phyloP scores from a whole-genome alignment of 139 green algal species.

The Micractinium sp. region DNA sequence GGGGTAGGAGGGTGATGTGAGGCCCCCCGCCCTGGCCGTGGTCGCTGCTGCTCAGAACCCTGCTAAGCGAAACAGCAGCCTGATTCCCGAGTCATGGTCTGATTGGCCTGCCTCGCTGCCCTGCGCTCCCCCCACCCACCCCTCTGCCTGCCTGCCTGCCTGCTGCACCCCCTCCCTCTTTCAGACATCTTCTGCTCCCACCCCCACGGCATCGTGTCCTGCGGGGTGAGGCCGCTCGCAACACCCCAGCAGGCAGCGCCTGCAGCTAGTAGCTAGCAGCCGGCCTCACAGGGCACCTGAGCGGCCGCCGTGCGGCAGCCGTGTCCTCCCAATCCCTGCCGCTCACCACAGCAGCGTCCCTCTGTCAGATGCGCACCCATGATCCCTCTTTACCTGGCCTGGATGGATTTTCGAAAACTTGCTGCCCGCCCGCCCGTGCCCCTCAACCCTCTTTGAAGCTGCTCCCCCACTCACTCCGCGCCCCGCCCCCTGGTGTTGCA shows the following conservation, averaged over 20 bases:
- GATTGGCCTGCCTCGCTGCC: neutral
- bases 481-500: neutral
- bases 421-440: neutral
- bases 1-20: no score
- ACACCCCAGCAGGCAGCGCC: neutral
- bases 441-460: neutral
- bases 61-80: no score
- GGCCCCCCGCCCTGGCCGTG: no score
- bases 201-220: conserved; percentile 43
- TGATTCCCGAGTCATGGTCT: no score
- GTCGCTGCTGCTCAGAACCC: no score
- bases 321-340: neutral
- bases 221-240: neutral
- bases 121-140: neutral
- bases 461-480: neutral
- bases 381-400: no score
- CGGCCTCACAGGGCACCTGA: no score
- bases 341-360: no score
- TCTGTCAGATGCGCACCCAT: no score
- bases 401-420: no score
- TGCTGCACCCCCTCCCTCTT: neutral
- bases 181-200: conserved; percentile 43
- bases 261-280: neutral
- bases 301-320: neutral
- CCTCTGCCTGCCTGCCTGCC: neutral